Evolutionary conservation across 495 filamentous ascomycete species (phyloP).

Genomic region (Peziza echinospora): DNA sequence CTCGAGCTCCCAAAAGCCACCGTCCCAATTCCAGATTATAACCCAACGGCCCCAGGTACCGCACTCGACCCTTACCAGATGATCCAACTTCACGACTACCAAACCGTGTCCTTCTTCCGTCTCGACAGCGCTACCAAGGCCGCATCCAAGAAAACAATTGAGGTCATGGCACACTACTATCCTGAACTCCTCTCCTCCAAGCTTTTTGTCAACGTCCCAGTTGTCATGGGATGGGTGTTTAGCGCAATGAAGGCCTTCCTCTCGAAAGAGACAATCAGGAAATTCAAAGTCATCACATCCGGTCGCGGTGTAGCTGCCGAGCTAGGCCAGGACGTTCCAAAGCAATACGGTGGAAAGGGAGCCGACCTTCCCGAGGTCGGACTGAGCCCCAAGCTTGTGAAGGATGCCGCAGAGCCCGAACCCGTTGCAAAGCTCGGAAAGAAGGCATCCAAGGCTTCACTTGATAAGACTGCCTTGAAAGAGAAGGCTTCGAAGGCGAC

Average conservation of each 20-base stretch:
- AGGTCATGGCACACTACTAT: conserved; percentile 54
- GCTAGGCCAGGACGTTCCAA: background rate
- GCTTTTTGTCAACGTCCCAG: conserved; percentile 80
- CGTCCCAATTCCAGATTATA: conserved; percentile 47
- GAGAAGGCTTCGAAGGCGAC: background rate
- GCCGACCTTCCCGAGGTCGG: background rate
- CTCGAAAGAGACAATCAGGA: conserved; percentile 56
- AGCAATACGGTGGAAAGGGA: background rate
- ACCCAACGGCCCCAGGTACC: conserved; percentile 16
- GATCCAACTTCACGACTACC: conserved; percentile 78
- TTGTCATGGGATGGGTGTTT: conserved; percentile 76
- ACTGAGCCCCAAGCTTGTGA: background rate
- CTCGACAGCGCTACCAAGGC: conserved; percentile 44
- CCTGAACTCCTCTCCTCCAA: conserved; percentile 74
- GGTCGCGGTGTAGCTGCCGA: background rate
- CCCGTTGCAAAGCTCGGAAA: background rate
- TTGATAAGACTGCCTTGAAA: background rate
- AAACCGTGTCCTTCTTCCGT: conserved; percentile 58
- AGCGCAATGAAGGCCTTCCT: conserved; percentile 57
- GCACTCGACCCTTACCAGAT: conserved; percentile 57
- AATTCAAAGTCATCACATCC: conserved; percentile 28
- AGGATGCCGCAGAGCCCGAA: background rate
- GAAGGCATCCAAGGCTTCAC: background rate
- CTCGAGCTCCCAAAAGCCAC: conserved; percentile 44
- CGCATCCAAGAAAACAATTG: conserved; percentile 56